Percentiles rank a stretch among this genome's conserved stretches.
phyloP scores from a whole-genome alignment of 2,329 filamentous ascomycete genomes.

The Fusarium pseudograminearum region DNA sequence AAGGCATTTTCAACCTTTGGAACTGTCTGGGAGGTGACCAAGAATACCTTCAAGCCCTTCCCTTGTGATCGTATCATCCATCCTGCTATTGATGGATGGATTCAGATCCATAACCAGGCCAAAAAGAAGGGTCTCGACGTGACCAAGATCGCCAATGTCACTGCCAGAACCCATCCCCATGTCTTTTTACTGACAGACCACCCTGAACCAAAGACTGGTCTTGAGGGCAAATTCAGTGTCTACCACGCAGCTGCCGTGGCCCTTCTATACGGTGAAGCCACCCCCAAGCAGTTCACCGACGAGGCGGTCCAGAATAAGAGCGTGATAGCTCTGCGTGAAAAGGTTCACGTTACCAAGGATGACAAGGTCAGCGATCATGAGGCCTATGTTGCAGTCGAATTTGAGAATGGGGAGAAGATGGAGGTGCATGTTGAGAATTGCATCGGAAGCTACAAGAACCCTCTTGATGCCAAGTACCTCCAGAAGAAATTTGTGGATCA shows the following conservation, averaged over 20 bases:
- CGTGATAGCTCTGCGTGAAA: not conserved
- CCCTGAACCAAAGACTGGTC: not conserved
- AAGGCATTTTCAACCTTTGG: not conserved
- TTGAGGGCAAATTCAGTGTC: constrained; percentile 5
- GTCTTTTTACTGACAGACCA: constrained; percentile 5
- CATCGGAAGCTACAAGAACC: constrained; percentile 7
- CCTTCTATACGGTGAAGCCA: not conserved
- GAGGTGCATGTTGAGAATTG: constrained; percentile 1
- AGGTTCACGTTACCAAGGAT: constrained; percentile 1
- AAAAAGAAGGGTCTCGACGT: not conserved
- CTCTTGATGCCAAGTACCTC: not conserved
- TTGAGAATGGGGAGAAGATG: not conserved
- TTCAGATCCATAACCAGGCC: not conserved
- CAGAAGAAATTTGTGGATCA: constrained; percentile 8
- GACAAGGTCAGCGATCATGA: constrained; percentile 3
- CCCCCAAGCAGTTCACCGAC: not conserved
- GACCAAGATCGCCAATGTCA: constrained; percentile 4
- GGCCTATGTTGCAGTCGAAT: constrained; percentile 3
- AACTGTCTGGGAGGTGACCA: not conserved
- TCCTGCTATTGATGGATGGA: constrained; percentile 13
- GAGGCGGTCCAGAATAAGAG: not conserved
- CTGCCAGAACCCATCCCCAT: not conserved
- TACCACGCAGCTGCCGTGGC: constrained; percentile 8
- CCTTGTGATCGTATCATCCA: constrained; percentile 9
- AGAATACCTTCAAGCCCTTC: constrained; percentile 3